Conservation (phyloP, 2,329 filamentous ascomycete species). For the Talaromyces sp. region DNA sequence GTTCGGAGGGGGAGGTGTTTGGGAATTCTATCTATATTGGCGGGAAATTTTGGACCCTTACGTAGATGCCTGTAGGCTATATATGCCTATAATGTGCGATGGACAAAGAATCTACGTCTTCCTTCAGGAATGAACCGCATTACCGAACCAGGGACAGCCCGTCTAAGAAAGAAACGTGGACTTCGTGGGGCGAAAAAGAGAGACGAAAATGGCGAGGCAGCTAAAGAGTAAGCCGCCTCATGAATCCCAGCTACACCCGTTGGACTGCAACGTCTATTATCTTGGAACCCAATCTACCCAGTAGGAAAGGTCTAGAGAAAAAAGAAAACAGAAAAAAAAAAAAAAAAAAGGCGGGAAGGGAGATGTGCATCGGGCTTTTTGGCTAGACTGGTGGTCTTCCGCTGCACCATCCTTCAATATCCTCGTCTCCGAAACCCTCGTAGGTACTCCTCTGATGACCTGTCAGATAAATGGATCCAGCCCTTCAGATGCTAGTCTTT, state of each 20-base stretch:
- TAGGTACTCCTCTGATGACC: constrained; percentile 7
- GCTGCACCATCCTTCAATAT: background rate
- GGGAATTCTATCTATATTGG: too few relatives aligned
- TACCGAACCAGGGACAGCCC: background rate
- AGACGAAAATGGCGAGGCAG: background rate
- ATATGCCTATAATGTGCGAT: background rate
- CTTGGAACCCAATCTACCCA: background rate
- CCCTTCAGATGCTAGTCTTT: background rate
- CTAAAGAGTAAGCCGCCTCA: background rate
- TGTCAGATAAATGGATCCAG: constrained; percentile 2
- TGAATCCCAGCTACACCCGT: too few relatives aligned
- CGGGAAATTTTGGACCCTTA: too few relatives aligned
- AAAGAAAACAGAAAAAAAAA: too few relatives aligned
- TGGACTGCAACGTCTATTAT: background rate
- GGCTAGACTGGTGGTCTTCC: background rate
- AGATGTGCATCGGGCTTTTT: background rate
- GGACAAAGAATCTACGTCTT: background rate
- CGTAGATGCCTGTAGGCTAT: background rate
- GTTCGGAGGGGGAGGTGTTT: too few relatives aligned
- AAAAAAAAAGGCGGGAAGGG: background rate
- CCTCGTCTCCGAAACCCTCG: background rate
- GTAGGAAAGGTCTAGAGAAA: background rate
- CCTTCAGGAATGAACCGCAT: background rate
- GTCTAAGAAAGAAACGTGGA: background rate
- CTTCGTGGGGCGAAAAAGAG: constrained; percentile 9